Evolutionary conservation across 139 green algal species (phyloP), one percentile per base, ranked within the genome.

Genomic region (Chlamydomonas asymmetrica): DNA sequence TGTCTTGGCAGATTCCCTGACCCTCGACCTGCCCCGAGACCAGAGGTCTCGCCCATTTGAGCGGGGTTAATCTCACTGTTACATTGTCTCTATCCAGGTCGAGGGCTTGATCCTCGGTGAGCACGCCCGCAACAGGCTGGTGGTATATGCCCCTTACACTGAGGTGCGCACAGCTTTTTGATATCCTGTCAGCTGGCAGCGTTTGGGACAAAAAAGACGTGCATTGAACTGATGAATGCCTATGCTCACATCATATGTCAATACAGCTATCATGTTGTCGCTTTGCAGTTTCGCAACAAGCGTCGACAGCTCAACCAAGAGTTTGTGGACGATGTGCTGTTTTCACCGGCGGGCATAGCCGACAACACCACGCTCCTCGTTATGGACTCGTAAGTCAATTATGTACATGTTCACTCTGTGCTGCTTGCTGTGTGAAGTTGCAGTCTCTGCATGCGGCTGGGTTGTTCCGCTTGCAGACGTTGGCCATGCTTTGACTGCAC

Each of bases 311-410:
- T 43, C 25, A 66, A 37, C 32, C 34, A 45, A 27, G 56, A 52
- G 35, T 81, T 81, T 25, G 34, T 68, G n/a, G 75, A 81, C 39
- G 75, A 81, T 37, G 57, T 81, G 22, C 56, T 81, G 18, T 81
- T 81, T 65, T 59, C 60, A 0, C 32, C 67, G 5, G 71, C 59
- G 41, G 75, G n/a, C n/a, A n/a, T 71, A 0, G 7, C 34, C 39
- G 13, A 37, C 1, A 37, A 66, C 6, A 81, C 75, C 34, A 66
- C 67, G 23, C 57, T 81, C 37, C 37, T 81, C 59, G 54, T 81
- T 13, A 49, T 81, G 34, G 73, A 71, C 61, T 67, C 74, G 74
- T 80, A 52, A 52, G 45, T 52, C 45, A 52, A 25, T 10, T 52
- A 25, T 52, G 45, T 10, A 52, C 10, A 52, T 10, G 10, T 10